Conservation (phyloP, 352 stramenopile species). For the Aphanomyces stellatus region DNA sequence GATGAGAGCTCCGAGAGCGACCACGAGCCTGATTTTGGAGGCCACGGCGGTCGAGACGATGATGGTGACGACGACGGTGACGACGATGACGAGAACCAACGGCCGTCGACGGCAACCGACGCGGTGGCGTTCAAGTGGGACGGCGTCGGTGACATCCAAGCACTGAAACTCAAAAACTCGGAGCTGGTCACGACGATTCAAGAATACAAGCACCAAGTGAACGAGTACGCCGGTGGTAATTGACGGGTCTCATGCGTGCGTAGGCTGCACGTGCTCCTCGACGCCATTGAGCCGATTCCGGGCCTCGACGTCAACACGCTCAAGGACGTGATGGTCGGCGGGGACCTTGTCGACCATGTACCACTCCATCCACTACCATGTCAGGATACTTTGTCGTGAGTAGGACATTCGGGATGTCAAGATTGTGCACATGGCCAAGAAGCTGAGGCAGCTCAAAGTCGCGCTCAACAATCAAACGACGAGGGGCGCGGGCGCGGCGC, state of each 20-base stretch:
- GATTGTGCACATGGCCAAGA: constrained; percentile 71
- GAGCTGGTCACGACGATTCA: constrained; percentile 32
- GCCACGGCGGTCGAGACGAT: constrained; percentile 22
- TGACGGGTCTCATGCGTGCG: neutral
- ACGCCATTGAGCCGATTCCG: constrained; percentile 53
- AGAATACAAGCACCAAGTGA: constrained; percentile 52
- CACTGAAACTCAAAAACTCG: constrained; percentile 51
- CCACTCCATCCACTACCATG: no score
- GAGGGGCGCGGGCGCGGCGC: neutral
- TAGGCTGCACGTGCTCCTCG: constrained; percentile 60
- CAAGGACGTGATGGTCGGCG: constrained; percentile 54
- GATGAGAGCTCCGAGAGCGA: constrained; percentile 29
- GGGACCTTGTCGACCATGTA: constrained; percentile 50
- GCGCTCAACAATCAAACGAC: constrained; percentile 13
- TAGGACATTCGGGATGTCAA: constrained; percentile 68
- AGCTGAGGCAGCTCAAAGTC: constrained; percentile 44
- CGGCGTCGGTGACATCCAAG: constrained; percentile 43
- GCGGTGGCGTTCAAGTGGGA: constrained; percentile 34
- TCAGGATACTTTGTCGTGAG: no score
- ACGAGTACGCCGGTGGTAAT: constrained; percentile 27
- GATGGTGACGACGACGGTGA: constrained; percentile 24
- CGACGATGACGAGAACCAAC: constrained; percentile 23
- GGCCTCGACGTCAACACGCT: constrained; percentile 41
- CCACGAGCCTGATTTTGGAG: constrained; percentile 20
- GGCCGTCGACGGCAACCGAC: constrained; percentile 23